Conservation (phyloP, 2,329 filamentous ascomycete species). For the Fusarium sp. region DNA sequence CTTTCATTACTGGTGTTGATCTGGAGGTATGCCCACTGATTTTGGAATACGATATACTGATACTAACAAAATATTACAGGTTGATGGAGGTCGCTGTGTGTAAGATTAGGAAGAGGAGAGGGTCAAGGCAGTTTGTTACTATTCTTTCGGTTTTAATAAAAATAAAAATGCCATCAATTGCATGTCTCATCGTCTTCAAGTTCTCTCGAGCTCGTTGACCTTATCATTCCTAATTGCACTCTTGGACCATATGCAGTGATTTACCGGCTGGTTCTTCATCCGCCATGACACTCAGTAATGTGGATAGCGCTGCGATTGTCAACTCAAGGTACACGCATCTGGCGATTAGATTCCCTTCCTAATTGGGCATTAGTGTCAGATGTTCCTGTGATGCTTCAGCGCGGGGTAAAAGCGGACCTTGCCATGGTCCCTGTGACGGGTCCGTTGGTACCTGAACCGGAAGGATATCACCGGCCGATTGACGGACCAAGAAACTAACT, state of each 20-base stretch:
- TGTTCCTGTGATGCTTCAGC: neutral
- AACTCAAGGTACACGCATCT: no score
- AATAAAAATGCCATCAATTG: fast-evolving
- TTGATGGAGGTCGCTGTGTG: conserved; percentile 18
- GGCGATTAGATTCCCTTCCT: neutral
- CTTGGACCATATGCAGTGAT: fast-evolving
- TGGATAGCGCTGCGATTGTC: no score
- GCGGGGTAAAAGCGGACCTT: conserved; percentile 6
- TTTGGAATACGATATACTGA: fast-evolving
- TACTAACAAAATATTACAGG: neutral
- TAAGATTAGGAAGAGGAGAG: neutral
- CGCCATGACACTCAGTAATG: no score
- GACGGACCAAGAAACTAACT: neutral
- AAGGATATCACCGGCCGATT: neutral
- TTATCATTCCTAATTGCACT: no score
- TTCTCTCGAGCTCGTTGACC: no score
- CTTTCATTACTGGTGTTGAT: conserved; percentile 77
- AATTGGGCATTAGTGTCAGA: neutral
- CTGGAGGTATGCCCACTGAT: conserved; percentile 56
- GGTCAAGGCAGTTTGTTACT: neutral
- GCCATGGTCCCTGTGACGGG: neutral
- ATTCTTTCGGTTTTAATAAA: fast-evolving
- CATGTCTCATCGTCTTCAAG: no score
- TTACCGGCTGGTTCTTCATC: fast-evolving
- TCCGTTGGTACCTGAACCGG: neutral